Percentiles rank a stretch among this genome's conserved stretches.
These are phyloP conservation scores for Amanita molliuscula DNA, from an alignment of 768 basidiomycete genomes.

Conservation along the genomic window DNA sequence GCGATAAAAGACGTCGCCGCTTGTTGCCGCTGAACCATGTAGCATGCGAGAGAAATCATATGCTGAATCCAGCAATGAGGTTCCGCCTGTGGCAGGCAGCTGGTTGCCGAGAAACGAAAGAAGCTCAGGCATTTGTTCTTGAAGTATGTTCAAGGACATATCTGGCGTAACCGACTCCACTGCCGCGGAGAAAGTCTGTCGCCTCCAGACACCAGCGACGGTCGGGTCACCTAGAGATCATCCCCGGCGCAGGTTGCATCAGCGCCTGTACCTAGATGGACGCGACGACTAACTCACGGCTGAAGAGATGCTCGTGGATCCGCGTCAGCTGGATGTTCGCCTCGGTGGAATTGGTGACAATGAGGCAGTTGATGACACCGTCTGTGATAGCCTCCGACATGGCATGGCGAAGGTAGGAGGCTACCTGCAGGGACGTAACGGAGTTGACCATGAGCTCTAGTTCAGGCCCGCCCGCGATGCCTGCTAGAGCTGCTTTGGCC, in stretches of 20 bases:
- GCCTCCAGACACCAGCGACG: conserved; percentile 84
- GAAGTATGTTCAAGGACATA: conserved; percentile 56
- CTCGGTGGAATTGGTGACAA: conserved; percentile 79
- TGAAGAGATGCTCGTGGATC: conserved; percentile 83
- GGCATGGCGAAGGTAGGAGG: conserved; percentile 72
- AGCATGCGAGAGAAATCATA: conserved; percentile 82
- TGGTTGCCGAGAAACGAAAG: conserved; percentile 37
- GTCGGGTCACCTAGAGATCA: conserved; percentile 59
- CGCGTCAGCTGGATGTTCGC: conserved; percentile 78
- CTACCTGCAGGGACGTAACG: conserved; percentile 59
- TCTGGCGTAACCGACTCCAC: conserved; percentile 68
- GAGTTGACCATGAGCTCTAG: conserved; percentile 24
- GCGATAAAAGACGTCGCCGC: conserved; percentile 73
- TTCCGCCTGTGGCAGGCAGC: conserved; percentile 33
- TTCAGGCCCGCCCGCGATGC: conserved; percentile 45
- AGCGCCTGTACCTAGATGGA: background rate
- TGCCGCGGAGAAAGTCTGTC: conserved; percentile 83
- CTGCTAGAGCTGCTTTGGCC: conserved; percentile 47
- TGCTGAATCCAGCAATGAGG: conserved; percentile 59
- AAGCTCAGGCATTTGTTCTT: conserved; percentile 63
- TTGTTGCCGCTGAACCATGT: conserved; percentile 52
- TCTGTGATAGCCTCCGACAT: conserved; percentile 68
- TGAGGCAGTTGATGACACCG: conserved; percentile 76
- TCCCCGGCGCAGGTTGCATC: background rate
- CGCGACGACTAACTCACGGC: conserved; percentile 40